Base-by-base conservation (phyloP, 2,329 filamentous ascomycete genomes). In the Aspergillus sergii region DNA sequence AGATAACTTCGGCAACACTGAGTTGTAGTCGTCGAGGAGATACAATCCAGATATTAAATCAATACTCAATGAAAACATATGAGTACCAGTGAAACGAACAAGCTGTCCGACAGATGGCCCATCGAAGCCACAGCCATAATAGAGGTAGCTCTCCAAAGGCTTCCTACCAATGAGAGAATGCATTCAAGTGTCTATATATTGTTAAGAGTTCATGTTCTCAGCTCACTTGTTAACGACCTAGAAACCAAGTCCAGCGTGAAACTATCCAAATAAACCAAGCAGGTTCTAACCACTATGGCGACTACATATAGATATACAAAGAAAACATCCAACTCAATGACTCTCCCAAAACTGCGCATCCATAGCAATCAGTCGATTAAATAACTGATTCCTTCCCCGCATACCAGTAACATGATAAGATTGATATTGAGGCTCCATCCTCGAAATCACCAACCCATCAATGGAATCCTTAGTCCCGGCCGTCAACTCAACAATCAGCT, bases 331-430 rank as follows among this genome's bases (percentile, higher is more conserved):
- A 39, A 6, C 16, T 43, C 21, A 94, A 88, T 88, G 91, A 60
- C 86, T 85, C 81, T 93, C 91, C 92, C 92, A 95, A 81, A 93
- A 93, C 83, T 96, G 92, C 7, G 84, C 84, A 1, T 91, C 91
- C 77, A 94, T 91, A 1, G 90, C 87, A 60, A 93, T 80, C 60
- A 95, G 74, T 19, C 92, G 86, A 78, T 95, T 94, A 72, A 95
- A 94, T 45, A 96, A 74, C 78, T 94, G 90, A 69, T 96, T 91
- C 45, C 92, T 78, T 71, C 90, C 78, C 34, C 86, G 83, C 75
- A 94, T 84, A 1, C 92, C 92, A 8, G 91, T 96, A 2, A 95
- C 75, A 58, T 86, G 85, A 64, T 83, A 85, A 59, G 79, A 81
- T 19, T 85, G 78, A 32, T n/a, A 28, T 0, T 89, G 86, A 16